Base-by-base conservation (phyloP, 768 basidiomycete species). In the Lenzites betulinus region DNA sequence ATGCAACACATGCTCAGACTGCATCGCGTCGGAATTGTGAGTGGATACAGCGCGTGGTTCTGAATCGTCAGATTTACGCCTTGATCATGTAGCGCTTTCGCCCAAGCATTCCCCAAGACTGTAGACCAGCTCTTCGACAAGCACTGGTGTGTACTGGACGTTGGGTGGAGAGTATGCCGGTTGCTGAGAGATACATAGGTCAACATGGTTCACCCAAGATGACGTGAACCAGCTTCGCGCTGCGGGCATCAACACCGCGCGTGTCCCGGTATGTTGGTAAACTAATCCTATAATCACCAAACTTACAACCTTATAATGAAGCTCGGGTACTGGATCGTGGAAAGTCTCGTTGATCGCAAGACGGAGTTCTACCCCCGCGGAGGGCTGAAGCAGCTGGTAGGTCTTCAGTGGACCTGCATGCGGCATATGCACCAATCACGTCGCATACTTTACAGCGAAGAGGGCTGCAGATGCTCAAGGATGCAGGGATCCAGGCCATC, bases 261-360 rank as follows among this genome's bases (percentile, higher is more conserved):
- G 91, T 33, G 77, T 92, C 65, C 91, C 91, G 0, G 89, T 90
- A 65, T 59, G 85, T 55, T 18, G 30, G 30, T 4, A 11, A 33
- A n/a, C 9, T 33, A 7, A 8, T 58, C 20, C 20, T 18, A 25
- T 36, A 25, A 22, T 28, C 56, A 11, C 13, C 22, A 18, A 12
- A 7, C 23, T 8, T 22, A 23, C 15, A 20, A 8, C 26, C 49
- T 16, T 6, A 57, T 57, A 36, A 1, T 41, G 3, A 41, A 91
- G 89, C 82, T 92, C 41, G 90, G 91, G 0, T 93, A 88, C 69
- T 93, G 91, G 91, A 85, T 92, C 48, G 75, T 93, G 8, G 91
- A 93, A 68, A 78, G 77, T 3, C 75, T 93, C 8, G 90, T 92
- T 0, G 69, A 92, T 68, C 79, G 85, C 4, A 65, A 66, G 1